phyloP scores from a whole-genome alignment of 1,284 basidiomycete genomes.

The Fomitopsis pinicola region DNA sequence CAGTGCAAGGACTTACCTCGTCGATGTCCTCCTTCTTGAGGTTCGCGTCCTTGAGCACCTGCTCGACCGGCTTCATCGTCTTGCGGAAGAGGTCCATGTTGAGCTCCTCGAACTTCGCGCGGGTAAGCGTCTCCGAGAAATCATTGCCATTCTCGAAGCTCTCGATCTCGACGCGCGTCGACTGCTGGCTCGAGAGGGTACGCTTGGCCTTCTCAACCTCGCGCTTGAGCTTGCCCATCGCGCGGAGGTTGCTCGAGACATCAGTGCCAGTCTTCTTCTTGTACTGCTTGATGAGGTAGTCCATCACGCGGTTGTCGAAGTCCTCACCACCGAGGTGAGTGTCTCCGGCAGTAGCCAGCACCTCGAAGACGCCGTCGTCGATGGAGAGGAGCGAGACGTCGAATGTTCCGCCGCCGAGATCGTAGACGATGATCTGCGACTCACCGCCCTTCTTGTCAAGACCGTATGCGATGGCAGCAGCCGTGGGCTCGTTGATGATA shows the following conservation, averaged over 20 bases:
- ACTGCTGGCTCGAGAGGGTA: constrained; percentile 82
- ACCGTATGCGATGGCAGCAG: constrained; percentile 97
- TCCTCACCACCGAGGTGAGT: constrained; percentile 99
- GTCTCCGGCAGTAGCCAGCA: constrained; percentile 96
- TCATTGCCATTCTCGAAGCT: constrained; percentile 94
- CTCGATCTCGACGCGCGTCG: constrained; percentile 72
- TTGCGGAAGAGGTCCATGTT: constrained; percentile 99
- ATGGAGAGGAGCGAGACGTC: constrained; percentile 98
- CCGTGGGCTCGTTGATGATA: constrained; percentile 99
- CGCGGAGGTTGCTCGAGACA: constrained; percentile 82
- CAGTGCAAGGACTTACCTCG: constrained; percentile 53
- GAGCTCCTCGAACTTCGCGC: constrained; percentile 98
- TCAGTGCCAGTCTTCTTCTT: constrained; percentile 95
- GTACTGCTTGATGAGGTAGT: constrained; percentile 90
- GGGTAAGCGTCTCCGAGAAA: constrained; percentile 94
- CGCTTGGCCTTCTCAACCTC: constrained; percentile 99
- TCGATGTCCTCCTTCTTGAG: constrained; percentile 97
- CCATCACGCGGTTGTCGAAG: constrained; percentile 96
- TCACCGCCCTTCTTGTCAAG: constrained; percentile 95
- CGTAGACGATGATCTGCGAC: constrained; percentile 91
- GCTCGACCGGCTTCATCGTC: constrained; percentile 99
- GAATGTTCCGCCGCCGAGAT: constrained; percentile 75
- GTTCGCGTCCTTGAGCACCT: constrained; percentile 96
- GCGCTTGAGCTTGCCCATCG: constrained; percentile 95
- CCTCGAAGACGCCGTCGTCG: constrained; percentile 98